Base-by-base conservation (phyloP, 352 stramenopile genomes). In the Phytophthora crassamura region DNA sequence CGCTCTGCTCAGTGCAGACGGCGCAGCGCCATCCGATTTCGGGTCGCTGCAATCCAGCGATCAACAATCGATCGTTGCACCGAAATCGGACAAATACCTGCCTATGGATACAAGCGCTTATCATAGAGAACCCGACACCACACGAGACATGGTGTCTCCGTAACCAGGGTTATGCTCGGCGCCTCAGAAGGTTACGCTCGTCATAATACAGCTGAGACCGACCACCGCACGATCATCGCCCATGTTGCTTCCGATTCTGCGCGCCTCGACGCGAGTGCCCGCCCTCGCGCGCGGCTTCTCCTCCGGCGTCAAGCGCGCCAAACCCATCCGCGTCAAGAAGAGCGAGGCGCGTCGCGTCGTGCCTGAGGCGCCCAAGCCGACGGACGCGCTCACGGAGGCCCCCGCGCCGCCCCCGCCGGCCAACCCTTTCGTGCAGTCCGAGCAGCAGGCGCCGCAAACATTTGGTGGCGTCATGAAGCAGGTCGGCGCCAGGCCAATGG, bases 241-340 rank as follows among this genome's bases (percentile, higher is more conserved):
- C 7, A 30, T 51, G 51, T 25, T 67, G 56, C 30, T 55, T 15
- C 30, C 42, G 35, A 60, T 57, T 39, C 46, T 68, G 55, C 56
- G 42, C 43, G 39, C 18, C 39, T 38, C 32, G 12, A 12, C 35
- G 52, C 70, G 50, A 5, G 25, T 35, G 22, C 25, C 62, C 3
- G 52, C 42, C 30, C 18, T 52, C 22, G 49, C 55, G 38, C 82
- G 79, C 10, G 42, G 67, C 22, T 85, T 84, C 45, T 74, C 79
- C 25, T 77, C 82, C 14, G 55, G 67, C 9, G 58, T 74, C 39
- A 84, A 83, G 60, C 83, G 83, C 12, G 72, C 84, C 14, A 86
- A 87, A 33, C 62, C 82, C 32, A 75, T 93, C 56, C 87, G 87
- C 46, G 69, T 91, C 16, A 91, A 88, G 70, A 89, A 90, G 64